These are phyloP conservation scores for Rhodotorula sp. DNA, from an alignment of 1,284 basidiomycete genomes.

Conservation along the genomic window DNA sequence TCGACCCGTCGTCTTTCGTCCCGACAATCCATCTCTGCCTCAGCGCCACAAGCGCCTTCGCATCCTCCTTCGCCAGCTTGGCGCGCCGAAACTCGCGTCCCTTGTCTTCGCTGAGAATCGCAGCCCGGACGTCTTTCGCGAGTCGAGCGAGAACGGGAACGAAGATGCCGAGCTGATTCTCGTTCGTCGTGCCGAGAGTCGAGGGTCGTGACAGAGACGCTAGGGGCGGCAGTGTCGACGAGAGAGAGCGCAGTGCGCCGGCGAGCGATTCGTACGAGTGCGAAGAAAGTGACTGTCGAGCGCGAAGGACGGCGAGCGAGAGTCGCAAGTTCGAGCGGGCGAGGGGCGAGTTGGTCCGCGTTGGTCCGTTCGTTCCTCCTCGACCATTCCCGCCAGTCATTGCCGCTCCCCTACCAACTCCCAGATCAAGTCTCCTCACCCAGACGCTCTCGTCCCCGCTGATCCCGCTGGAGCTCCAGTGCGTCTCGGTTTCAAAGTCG, in stretches of 20 bases:
- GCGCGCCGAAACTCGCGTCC: not conserved
- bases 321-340: conserved; percentile 22
- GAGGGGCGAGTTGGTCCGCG: not conserved
- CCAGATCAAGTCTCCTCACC: not conserved
- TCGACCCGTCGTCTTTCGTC: not conserved
- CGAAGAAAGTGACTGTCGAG: conserved; percentile 8
- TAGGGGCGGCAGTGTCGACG: not conserved
- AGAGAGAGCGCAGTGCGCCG: conserved; percentile 9
- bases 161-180: conserved; percentile 21
- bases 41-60: conserved; percentile 28
- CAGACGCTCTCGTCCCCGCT: not conserved
- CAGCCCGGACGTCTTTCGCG: conserved; percentile 1
- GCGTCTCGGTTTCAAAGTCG: too few species aligned
- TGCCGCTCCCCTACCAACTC: not conserved
- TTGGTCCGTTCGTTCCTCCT: not conserved
- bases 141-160: conserved; percentile 21
- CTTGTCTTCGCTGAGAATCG: not conserved
- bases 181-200: not conserved
- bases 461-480: not conserved
- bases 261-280: conserved; percentile 6
- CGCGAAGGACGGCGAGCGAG: conserved; percentile 25
- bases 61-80: conserved; percentile 17
- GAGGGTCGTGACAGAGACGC: not conserved
- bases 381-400: not conserved
- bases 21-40: conserved; percentile 21